Evolutionary conservation across 352 stramenopile genomes (phyloP), one percentile per base, ranked within the genome.

Genomic region (Phytopythium vexans): DNA sequence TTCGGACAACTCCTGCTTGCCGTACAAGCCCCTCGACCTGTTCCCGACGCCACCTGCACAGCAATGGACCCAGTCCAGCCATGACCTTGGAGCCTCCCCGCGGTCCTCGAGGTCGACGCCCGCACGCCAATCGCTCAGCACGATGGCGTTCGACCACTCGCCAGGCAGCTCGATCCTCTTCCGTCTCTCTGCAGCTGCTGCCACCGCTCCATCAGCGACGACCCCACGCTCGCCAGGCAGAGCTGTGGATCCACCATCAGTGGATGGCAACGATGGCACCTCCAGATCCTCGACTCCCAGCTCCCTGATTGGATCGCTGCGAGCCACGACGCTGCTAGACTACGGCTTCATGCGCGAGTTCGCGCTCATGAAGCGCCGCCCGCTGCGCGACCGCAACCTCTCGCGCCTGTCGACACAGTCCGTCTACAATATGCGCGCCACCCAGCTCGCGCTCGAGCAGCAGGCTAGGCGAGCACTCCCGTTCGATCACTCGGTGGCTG

Each of bases 261-360:
- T n/a, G n/a, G n/a, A n/a, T n/a, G n/a, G n/a, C n/a, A n/a, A n/a
- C n/a, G n/a, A n/a, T n/a, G n/a, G n/a, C n/a, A n/a, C n/a, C n/a
- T n/a, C n/a, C n/a, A n/a, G n/a, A n/a, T n/a, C n/a, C n/a, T n/a
- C n/a, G n/a, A n/a, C n/a, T 6, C n/a, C 45, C 4, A 42, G 32
- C 45, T 14, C 10, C 27, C 70, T 84, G 9, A 54, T 84, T 12
- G 57, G 64, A 8, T 56, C 55, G 3, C 51, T 84, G 6, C 70
- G 73, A 6, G 64, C 56, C 14, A 68, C 56, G 35, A 77, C 73
- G 12, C 56, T 84, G 38, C 52, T 84, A 6, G 73, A 84, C 41
- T 77, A 80, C 44, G 56, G 44, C 4, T 84, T 73, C 52, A 84
- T 84, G 73, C 54, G 73, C 37, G 71, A 81, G 48, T 82, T 84